Evolutionary conservation across 805 yeast genomes (phyloP).

Genomic region (Starmerella tilneyi): DNA sequence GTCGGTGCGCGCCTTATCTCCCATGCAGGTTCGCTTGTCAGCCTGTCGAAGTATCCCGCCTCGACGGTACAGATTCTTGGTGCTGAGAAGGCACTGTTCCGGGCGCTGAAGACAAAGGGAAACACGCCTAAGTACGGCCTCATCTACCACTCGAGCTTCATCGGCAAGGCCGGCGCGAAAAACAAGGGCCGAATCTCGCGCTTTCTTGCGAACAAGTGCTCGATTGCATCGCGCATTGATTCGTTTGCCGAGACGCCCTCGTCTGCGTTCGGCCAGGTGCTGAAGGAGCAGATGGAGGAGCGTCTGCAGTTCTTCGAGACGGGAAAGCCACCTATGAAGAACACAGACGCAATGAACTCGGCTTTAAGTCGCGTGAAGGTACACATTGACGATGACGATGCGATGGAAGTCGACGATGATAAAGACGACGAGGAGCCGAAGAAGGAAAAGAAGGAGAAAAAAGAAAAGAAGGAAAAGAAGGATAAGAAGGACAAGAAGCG

Average conservation of each 20-base stretch:
- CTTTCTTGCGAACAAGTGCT: conserved; percentile 96
- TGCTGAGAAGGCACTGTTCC: conserved; percentile 92
- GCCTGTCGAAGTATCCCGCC: conserved; percentile 95
- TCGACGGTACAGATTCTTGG: conserved; percentile 97
- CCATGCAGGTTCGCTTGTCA: conserved; percentile 96
- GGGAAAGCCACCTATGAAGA: conserved; percentile 94
- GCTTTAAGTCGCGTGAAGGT: conserved; percentile 61
- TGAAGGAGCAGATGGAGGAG: conserved; percentile 96
- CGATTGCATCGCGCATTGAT: conserved; percentile 97
- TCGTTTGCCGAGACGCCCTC: conserved; percentile 92
- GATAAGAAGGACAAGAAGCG: conserved; percentile 43
- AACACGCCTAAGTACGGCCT: conserved; percentile 95
- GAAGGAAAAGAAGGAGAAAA: conserved; percentile 40
- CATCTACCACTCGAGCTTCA: conserved; percentile 88
- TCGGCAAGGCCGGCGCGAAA: conserved; percentile 87
- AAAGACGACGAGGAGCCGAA: conserved; percentile 43
- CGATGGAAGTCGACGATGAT: conserved; percentile 39
- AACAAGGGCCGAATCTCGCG: conserved; percentile 99
- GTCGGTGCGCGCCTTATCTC: conserved; percentile 98
- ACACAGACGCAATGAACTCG: conserved; percentile 83
- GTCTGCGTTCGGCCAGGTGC: conserved; percentile 76
- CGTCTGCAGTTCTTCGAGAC: conserved; percentile 92
- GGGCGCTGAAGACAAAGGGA: conserved; percentile 93
- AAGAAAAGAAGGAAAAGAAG: conserved; percentile 42
- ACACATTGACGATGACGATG: conserved; percentile 33